A percentile compares a stretch with the other conserved stretches of the same genome.
phyloP scores from a whole-genome alignment of 2,329 filamentous ascomycete species.

The Botrytis elliptica region DNA sequence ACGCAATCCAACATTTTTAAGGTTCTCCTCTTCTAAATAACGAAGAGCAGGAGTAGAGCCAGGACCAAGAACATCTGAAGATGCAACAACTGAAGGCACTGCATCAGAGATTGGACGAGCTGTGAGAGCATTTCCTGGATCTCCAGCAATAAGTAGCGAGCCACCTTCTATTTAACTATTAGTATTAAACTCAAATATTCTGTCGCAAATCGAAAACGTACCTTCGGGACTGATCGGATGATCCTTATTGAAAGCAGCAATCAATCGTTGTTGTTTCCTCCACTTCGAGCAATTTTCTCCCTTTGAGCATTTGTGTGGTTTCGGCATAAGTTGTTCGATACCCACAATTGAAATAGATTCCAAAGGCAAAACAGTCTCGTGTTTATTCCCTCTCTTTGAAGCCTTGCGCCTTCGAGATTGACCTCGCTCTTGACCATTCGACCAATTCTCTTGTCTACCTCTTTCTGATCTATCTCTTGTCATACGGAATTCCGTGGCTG shows the following conservation, averaged over 20 bases:
- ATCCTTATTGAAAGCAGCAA: slow-evolving; percentile 72
- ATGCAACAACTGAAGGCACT: slow-evolving; percentile 81
- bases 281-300: slow-evolving; percentile 83
- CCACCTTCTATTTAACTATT: slow-evolving; percentile 46
- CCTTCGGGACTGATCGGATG: slow-evolving; percentile 60
- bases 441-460: slow-evolving; percentile 28
- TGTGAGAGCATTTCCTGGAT: slow-evolving; percentile 74
- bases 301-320: slow-evolving; percentile 79
- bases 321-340: slow-evolving; percentile 85
- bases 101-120: slow-evolving; percentile 71
- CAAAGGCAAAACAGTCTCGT: slow-evolving; percentile 69
- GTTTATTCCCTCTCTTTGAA: slow-evolving; percentile 33
- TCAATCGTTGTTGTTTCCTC: slow-evolving; percentile 74
- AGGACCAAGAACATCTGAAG: slow-evolving; percentile 83
- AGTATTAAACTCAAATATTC: not conserved
- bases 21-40: slow-evolving; percentile 70
- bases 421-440: slow-evolving; percentile 32
- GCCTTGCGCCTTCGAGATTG: slow-evolving; percentile 30
- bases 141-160: slow-evolving; percentile 72
- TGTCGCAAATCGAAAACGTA: not conserved
- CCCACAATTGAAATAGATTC: slow-evolving; percentile 90
- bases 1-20: slow-evolving; percentile 66
- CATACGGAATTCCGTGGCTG: slow-evolving; percentile 29
- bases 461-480: slow-evolving; percentile 30
- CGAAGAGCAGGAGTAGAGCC: slow-evolving; percentile 61